Conservation (phyloP, 2,329 filamentous ascomycete species). For the Colletotrichum caudatum region DNA sequence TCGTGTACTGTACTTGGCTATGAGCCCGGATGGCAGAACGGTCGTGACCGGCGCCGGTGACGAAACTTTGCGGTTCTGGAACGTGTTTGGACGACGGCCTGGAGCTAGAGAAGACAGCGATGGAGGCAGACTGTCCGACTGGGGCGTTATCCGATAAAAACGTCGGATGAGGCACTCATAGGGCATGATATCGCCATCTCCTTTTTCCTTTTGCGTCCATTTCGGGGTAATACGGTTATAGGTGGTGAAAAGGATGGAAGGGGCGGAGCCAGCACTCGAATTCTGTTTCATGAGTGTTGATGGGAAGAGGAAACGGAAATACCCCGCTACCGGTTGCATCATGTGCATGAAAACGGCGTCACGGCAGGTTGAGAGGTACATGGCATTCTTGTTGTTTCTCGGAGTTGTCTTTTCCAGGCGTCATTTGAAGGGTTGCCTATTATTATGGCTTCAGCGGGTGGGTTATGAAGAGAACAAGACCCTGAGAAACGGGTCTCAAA, state of each 20-base stretch:
- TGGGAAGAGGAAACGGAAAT: conserved; percentile 29
- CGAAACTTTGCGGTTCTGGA: conserved; percentile 97
- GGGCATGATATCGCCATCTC: conserved; percentile 15
- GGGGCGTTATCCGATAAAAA: conserved; percentile 81
- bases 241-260: conserved; percentile 1
- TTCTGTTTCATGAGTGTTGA: conserved; percentile 21
- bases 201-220: conserved; percentile 6
- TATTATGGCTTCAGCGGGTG: conserved; percentile 11
- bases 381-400: conserved; percentile 13
- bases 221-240: conserved; percentile 9
- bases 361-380: conserved; percentile 12
- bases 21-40: conserved; percentile 94
- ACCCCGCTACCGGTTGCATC: conserved; percentile 37
- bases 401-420: conserved; percentile 5
- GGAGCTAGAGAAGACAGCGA: conserved; percentile 77
- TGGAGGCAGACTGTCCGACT: conserved; percentile 76
- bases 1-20: conserved; percentile 93
- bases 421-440: conserved; percentile 16
- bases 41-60: conserved; percentile 97
- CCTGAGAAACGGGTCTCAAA: conserved; percentile 1
- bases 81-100: conserved; percentile 88
- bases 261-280: conserved; percentile 20
- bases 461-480: not conserved
- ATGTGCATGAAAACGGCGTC: conserved; percentile 41
- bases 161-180: not conserved